A percentile compares a stretch with the other conserved stretches of the same genome.
These are phyloP conservation scores for Phaeosphaeriaceae sp. DNA, from an alignment of 2,329 filamentous ascomycete species.

Conservation along the genomic window DNA sequence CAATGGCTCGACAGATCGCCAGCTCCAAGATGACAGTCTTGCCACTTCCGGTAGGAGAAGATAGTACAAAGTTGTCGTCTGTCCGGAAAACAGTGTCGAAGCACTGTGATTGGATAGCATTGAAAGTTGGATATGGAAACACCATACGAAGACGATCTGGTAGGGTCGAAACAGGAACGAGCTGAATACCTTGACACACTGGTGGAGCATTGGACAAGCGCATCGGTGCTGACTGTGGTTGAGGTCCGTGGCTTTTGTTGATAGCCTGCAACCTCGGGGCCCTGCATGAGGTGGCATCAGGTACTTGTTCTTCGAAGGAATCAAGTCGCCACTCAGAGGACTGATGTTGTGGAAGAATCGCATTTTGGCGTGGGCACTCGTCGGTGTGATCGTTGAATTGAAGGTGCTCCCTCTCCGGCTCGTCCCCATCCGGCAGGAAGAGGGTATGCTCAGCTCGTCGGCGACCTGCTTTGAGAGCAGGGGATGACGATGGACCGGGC, in stretches of 20 bases:
- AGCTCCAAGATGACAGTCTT: conserved; percentile 85
- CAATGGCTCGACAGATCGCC: conserved; percentile 76
- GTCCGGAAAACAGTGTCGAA: conserved; percentile 71
- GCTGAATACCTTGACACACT: conserved; percentile 64
- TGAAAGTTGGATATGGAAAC: conserved; percentile 79
- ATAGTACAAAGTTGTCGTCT: conserved; percentile 78
- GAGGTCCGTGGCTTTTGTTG: not conserved
- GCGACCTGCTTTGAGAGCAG: conserved; percentile 47
- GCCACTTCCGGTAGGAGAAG: conserved; percentile 83
- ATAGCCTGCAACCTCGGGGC: not conserved
- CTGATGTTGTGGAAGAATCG: not conserved
- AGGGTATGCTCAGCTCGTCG: conserved; percentile 24
- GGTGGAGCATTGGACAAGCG: conserved; percentile 28
- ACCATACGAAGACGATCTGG: conserved; percentile 73
- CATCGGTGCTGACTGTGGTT: conserved; percentile 1
- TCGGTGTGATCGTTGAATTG: not conserved
- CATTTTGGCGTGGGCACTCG: not conserved
- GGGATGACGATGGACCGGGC: conserved; percentile 47
- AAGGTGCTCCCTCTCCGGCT: not conserved
- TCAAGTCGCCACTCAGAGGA: not conserved
- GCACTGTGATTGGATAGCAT: conserved; percentile 82
- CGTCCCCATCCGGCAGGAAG: not conserved
- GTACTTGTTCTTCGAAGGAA: not conserved
- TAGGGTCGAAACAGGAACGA: conserved; percentile 66
- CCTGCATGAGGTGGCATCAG: not conserved